Conservation (phyloP, 2,329 filamentous ascomycete species). For the Xylariales sp. region DNA sequence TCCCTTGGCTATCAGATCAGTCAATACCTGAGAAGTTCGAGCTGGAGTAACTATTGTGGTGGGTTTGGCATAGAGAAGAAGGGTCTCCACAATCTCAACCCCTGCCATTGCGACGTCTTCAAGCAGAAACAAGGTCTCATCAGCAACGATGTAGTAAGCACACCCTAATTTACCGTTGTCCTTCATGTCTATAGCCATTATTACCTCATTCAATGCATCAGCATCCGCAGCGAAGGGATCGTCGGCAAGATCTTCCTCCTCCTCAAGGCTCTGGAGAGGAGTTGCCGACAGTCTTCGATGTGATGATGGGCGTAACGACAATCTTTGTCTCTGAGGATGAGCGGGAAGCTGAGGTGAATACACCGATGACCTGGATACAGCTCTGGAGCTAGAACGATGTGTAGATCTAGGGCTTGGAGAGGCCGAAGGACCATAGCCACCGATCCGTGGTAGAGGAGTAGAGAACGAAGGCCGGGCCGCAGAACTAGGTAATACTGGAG, state of each 20-base stretch:
- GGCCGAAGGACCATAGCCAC: background rate
- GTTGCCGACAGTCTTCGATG: conserved; percentile 11
- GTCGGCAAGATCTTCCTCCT: conserved; percentile 1
- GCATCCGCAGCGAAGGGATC: conserved; percentile 20
- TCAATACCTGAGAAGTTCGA: conserved; percentile 38
- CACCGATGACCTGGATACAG: conserved; percentile 11
- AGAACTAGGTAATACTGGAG: background rate
- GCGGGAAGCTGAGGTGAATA: conserved; percentile 22
- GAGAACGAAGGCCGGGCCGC: background rate
- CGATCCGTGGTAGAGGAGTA: background rate
- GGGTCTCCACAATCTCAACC: conserved; percentile 62
- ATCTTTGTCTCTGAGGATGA: conserved; percentile 18
- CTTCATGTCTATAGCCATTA: conserved; percentile 76
- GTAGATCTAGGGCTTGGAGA: background rate
- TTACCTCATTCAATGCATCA: conserved; percentile 55
- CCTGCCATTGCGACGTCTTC: conserved; percentile 69
- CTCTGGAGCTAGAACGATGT: conserved; percentile 9
- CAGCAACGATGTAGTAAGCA: conserved; percentile 70
- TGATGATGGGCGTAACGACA: conserved; percentile 20
- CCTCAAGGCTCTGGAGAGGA: conserved; percentile 13
- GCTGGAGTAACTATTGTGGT: conserved; percentile 50
- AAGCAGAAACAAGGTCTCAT: conserved; percentile 69
- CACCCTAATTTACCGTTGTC: conserved; percentile 72
- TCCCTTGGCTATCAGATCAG: conserved; percentile 28
- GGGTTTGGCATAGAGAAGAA: conserved; percentile 50